Evolutionary conservation across 2,329 filamentous ascomycete genomes (phyloP), one percentile per base, ranked within the genome.

Genomic region (Allantophomopsis cytisporea): DNA sequence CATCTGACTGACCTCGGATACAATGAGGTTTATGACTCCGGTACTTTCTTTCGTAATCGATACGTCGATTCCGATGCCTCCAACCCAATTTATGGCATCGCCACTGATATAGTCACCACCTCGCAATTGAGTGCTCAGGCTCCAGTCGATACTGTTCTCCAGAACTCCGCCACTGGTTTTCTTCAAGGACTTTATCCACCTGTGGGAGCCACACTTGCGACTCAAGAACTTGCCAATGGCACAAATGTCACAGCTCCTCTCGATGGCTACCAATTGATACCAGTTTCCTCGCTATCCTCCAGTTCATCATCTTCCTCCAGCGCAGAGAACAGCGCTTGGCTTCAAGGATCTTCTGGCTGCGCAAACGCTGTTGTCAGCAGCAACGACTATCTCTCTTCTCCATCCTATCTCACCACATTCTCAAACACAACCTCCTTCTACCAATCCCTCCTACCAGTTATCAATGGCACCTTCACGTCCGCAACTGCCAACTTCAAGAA

Each of bases 171-270:
- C 42, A 67, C 73, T 35, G 82, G 75, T 23, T 94, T 94, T 63
- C 62, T 89, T 21, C 88, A 94, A 62, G 86, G 78, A 21, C 68
- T 95, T 15, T 95, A 94, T 56, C 88, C 88, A 8, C 85, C 88
- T 1, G 74, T 79, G 1, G 76, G 76, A 41, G 46, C 56, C 12
- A 54, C 60, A 5, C 52, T 66, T 0, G 66, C 68, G 8, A 60
- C 67, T 30, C 69, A 83, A 60, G 75, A 65, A 2, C 71, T 94
- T 32, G 74, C 73, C 50, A 87, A 94, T 58, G 81, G 81, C 37
- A 73, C 72, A 16, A 64, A 60, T 4, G 65, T 88, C 11, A 62
- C 75, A 41, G 64, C 76, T 2, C 86, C 88, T 0, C 62, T 94
- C 53, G 66, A 74, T 44, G 87, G 87, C 18, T 94, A 87, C 56